Percentiles rank a stretch among this genome's conserved stretches.
phyloP scores from a whole-genome alignment of 495 filamentous ascomycete species.

The Penicillium verhagenii region DNA sequence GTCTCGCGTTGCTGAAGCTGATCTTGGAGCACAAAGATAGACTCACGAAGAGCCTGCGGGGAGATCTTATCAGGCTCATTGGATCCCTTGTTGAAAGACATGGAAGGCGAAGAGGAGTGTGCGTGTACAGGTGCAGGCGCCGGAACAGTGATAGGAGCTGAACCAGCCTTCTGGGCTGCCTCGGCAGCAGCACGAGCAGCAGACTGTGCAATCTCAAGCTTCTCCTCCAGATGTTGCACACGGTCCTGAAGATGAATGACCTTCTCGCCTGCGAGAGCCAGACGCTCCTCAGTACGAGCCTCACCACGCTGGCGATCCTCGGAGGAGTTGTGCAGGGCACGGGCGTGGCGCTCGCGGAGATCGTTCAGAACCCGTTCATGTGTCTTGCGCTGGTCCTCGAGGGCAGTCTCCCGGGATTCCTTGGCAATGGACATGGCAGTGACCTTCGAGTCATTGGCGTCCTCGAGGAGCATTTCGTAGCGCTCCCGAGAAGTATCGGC shows the following conservation, averaged over 20 bases:
- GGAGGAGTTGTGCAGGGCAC: constrained; percentile 64
- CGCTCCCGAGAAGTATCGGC: constrained; percentile 70
- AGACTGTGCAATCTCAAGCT: constrained; percentile 83
- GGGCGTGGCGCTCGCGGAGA: constrained; percentile 64
- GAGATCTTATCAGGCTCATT: constrained; percentile 80
- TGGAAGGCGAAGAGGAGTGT: constrained; percentile 43
- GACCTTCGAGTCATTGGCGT: constrained; percentile 55
- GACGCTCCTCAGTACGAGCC: constrained; percentile 63
- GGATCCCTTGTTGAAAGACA: constrained; percentile 44
- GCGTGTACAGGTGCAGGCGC: constrained; percentile 27
- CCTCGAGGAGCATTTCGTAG: constrained; percentile 76
- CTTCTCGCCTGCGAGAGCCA: constrained; percentile 77
- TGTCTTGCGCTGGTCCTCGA: constrained; percentile 65
- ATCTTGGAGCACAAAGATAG: constrained; percentile 92
- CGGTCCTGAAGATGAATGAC: constrained; percentile 76
- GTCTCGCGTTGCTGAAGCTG: constrained; percentile 92
- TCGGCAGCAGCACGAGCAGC: constrained; percentile 84
- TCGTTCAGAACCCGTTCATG: constrained; percentile 71
- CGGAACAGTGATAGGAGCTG: constrained; percentile 26
- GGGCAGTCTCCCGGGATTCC: constrained; percentile 57
- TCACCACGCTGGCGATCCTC: constrained; percentile 73
- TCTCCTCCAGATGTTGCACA: constrained; percentile 79
- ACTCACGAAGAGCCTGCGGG: constrained; percentile 90
- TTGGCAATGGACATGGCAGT: constrained; percentile 54
- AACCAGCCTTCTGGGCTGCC: constrained; percentile 66